Evolutionary conservation across 1,284 basidiomycete species (phyloP), one percentile per base, ranked within the genome.

Genomic region (Thecaphora thlaspeos): DNA sequence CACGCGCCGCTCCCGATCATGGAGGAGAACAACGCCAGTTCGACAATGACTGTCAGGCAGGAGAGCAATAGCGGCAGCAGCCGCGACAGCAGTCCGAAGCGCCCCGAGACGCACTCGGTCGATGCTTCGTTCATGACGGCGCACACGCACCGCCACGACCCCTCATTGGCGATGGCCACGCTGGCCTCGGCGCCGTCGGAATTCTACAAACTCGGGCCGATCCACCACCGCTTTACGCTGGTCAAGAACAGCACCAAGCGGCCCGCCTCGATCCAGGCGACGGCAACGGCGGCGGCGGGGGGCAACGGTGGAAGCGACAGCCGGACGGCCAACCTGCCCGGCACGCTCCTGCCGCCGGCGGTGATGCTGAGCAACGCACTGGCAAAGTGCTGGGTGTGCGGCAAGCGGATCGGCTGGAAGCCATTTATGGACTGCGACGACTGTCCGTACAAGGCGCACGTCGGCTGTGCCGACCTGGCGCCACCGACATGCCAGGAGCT

Each of bases 391-490:
- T 66, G 64, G 57, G 66, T 73, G 4, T 75, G 72, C 50, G 57
- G 57, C 17, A 71, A 67, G 41, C 48, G 70, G 9, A 66, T 75
- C 28, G 72, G 72, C 19, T 75, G 70, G 64, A 65, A 66, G 23
- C 70, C 72, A 2, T 75, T 73, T 40, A 67, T 73, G 60, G 72
- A 75, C 47, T 75, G 72, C 51, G 72, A 75, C 41, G 72, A 75
- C 43, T 75, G 72, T 41, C 71, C 72, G 17, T 73, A 70, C 58
- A 70, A 70, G 44, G 70, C 71, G 17, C 72, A 75, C 52, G 71
- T 73, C 4, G 68, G 52, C 12, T 75, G 72, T 43, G 69, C 62
- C 17, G 66, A 72, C 26, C 43, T 70, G 14, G 72, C 72, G 5
- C 63, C 62, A 12, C 66, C 71, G 14, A 70, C 67, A 18, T 75